Base-by-base conservation (phyloP, 202 grass and related monocot species). In the Miscanthus sacchariflorus region DNA sequence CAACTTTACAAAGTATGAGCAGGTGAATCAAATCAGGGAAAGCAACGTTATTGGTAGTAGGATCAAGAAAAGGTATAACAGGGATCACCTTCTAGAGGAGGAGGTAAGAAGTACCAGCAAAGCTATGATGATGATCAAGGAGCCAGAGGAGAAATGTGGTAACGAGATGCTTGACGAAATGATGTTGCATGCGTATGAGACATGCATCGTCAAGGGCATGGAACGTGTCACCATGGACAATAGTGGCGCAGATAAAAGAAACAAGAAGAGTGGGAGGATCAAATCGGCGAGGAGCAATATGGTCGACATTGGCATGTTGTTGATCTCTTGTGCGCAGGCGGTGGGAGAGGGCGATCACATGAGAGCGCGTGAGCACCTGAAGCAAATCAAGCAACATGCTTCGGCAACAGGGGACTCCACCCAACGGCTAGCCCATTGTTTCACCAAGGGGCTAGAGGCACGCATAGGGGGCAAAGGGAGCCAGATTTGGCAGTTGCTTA, bases 341-440 rank as follows among this genome's bases (percentile, higher is more conserved):
- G 75, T 90, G 28, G 87, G 82, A 19, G 78, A 70, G 0, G 71
- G 83, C n/a, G 88, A 95, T 58, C 76, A 45, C 30, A 70, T 79
- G 28, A 91, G 64, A 58, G 84, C 91, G 0, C 18, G 15, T 24
- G 87, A 88, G 70, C 61, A 90, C 35, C 48, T 95, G 58, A 50
- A 86, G 85, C 74, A 88, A 78, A 93, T 95, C 35, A 88, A 80
- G 45, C 87, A 88, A 27, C 79, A 95, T 58, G 77, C 91, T 13
- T 88, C 81, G 1, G 63, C 82, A 3, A 81, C 43, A 7, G 94
- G 94, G 33, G 91, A 93, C 68, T 87, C 89, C 10, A 86, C 67
- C 12, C 85, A 95, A 82, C 84, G 91, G 74, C 56, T 96, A 59
- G 94, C 94, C 13, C 85, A 88, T 64, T 93, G 82, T 70, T 95